phyloP scores from a whole-genome alignment of 192 early-diverging fungal species.

The Dispira simplex region DNA sequence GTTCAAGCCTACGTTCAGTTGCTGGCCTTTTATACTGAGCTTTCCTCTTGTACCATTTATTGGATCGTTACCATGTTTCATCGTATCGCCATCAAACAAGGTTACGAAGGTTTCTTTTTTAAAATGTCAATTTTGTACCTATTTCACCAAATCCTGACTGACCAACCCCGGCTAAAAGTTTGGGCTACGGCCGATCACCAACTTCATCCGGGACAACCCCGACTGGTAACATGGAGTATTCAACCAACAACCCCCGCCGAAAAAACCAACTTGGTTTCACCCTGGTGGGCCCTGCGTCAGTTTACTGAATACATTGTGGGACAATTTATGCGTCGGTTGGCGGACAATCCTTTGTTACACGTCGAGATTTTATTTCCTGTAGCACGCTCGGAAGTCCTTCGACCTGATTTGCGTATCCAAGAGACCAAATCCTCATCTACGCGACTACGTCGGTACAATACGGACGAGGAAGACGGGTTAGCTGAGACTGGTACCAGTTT shows the following conservation, averaged over 20 bases:
- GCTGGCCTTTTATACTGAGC: neutral
- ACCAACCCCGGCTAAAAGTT: slow-evolving; percentile 1
- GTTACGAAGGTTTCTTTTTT: slow-evolving; percentile 9
- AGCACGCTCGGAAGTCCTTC: neutral
- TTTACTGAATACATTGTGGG: neutral
- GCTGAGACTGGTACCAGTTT: neutral
- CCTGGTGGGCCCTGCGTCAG: slow-evolving; percentile 5
- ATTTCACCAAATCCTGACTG: slow-evolving; percentile 6
- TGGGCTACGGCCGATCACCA: neutral
- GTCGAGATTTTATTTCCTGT: slow-evolving; percentile 2
- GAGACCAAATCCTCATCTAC: neutral
- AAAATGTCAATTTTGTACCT: slow-evolving; percentile 7
- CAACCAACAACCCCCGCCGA: neutral
- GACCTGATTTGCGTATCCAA: neutral
- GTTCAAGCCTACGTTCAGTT: neutral
- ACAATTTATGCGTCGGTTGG: neutral
- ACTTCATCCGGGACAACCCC: neutral
- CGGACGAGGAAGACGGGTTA: neutral
- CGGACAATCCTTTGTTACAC: neutral
- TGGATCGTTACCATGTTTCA: slow-evolving; percentile 8
- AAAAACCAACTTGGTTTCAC: neutral
- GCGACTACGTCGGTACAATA: neutral
- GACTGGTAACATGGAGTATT: neutral
- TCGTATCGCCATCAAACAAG: slow-evolving; percentile 4
- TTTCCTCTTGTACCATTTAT: slow-evolving; percentile 1